Base-by-base conservation (phyloP, 805 yeast species). In the Wickerhamiella spandovensis region DNA sequence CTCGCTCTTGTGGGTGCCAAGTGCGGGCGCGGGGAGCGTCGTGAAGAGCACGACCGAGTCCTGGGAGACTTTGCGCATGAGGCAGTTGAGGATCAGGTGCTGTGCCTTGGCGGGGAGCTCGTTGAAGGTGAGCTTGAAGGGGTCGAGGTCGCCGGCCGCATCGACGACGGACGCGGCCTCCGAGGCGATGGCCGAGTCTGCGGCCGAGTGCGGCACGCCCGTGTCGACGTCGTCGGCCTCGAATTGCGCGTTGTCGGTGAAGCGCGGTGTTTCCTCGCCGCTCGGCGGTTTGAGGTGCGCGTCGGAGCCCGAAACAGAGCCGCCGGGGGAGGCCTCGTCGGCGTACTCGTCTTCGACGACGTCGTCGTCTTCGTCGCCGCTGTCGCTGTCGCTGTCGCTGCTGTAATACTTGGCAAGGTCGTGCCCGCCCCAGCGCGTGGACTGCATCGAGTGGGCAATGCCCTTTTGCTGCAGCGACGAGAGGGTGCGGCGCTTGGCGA, bases 101-200 rank as follows among this genome's bases (percentile, higher is more conserved):
- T 90, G 98, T 0, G 94, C 92, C 56, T 79, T 78, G 8, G 95
- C 92, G 0, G 97, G 95, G n/a, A 90, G 66, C 54, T 85, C 92
- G 62, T 87, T 84, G 66, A 89, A 89, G 1, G 84, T 75, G 20
- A 72, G 59, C 39, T 63, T 20, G 41, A 23, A 8, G 10, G 5
- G 10, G 6, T 20, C 13, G 8, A 20, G 37, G 32, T 28, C 43
- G 9, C 18, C 23, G 13, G 37, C 10, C 9, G 13, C 24, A 18
- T 39, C 30, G 28, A 18, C 43, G 6, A 9, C n/a, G 5, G 32
- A 43, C n/a, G 8, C 35, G 9, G 17, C 15, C 3, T 23, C 17
- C 15, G 44, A 9, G 23, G 5, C 23, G 13, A 8, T 21, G 15
- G 43, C 6, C 9, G 13, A 15, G 5, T 43, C 45, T 2, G 24